A percentile compares a stretch with the other conserved stretches of the same genome.
Evolutionary conservation across 345 rosid genomes (phyloP).

Genomic region (Sapria himalayana): DNA sequence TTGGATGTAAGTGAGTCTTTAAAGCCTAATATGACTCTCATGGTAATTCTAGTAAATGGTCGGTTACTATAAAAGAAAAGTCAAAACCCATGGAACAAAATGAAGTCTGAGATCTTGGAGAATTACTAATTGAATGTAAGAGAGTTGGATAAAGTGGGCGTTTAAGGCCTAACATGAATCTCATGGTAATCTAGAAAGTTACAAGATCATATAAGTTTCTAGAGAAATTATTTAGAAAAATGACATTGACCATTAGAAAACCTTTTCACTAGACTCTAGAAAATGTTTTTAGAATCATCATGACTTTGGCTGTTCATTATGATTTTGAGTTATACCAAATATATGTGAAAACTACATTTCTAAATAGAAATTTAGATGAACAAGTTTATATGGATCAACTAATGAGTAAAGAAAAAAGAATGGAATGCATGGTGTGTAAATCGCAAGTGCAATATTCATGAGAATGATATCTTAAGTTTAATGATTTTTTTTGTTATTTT

Average conservation of each 20-base stretch:
- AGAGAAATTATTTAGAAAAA: neutral
- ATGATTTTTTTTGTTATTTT: no score
- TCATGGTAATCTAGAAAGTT: neutral
- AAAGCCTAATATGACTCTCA: neutral
- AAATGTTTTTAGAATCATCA: neutral
- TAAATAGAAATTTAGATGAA: no score
- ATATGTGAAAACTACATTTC: no score
- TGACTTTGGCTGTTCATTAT: no score
- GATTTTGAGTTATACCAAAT: no score
- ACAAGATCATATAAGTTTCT: neutral
- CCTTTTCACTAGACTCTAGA: neutral
- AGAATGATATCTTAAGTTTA: no score
- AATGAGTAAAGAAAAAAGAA: no score
- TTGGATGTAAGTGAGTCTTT: conserved; percentile 4
- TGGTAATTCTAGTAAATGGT: conserved; percentile 1
- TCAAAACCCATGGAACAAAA: neutral
- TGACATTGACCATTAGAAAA: neutral
- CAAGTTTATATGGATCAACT: no score
- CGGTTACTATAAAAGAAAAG: conserved; percentile 5
- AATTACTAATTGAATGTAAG: neutral
- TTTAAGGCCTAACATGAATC: neutral
- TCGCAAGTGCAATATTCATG: no score
- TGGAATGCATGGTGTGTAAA: no score
- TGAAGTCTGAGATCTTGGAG: neutral
- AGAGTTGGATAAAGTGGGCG: neutral